Percentiles rank a stretch among this genome's conserved stretches.
Conservation (phyloP, 75 land plant species). For the Pinus taeda region DNA sequence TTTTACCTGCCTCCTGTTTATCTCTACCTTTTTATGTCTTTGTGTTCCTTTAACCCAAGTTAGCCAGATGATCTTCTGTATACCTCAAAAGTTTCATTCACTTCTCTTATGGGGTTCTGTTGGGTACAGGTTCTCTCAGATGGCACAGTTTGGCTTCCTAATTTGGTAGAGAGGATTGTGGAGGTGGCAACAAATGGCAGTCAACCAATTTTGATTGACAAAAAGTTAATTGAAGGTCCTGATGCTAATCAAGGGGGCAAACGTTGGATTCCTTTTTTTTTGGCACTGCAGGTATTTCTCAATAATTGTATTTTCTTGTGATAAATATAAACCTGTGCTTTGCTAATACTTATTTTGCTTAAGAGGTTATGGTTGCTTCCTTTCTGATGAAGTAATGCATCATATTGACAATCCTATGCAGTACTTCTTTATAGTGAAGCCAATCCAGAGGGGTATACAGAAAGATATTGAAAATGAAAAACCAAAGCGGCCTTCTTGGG, state of each 20-base stretch:
- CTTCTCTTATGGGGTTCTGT: neutral
- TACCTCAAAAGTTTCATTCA: neutral
- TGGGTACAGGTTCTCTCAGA: constrained; percentile 75
- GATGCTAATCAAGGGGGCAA: constrained; percentile 78
- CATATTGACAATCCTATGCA: no score
- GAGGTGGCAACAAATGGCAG: constrained; percentile 66
- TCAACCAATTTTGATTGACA: constrained; percentile 64
- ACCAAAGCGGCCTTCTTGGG: no score
- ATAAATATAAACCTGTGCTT: no score
- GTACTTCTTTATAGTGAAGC: no score
- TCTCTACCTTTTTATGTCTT: neutral
- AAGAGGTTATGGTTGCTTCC: no score
- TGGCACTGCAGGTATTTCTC: constrained; percentile 60
- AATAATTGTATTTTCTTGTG: neutral
- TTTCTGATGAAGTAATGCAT: no score
- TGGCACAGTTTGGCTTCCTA: constrained; percentile 83
- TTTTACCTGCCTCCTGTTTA: neutral
- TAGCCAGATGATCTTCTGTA: constrained; percentile 5
- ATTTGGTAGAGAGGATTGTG: constrained; percentile 62
- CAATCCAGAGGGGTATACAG: no score
- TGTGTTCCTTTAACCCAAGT: neutral
- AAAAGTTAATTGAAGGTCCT: constrained; percentile 83
- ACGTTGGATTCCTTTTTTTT: constrained; percentile 55
- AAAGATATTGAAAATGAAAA: no score
- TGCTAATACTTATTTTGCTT: no score